A percentile compares a stretch with the other conserved stretches of the same genome.
These are phyloP conservation scores for Neonectria punicea DNA, from an alignment of 2,329 filamentous ascomycete species.

Conservation along the genomic window DNA sequence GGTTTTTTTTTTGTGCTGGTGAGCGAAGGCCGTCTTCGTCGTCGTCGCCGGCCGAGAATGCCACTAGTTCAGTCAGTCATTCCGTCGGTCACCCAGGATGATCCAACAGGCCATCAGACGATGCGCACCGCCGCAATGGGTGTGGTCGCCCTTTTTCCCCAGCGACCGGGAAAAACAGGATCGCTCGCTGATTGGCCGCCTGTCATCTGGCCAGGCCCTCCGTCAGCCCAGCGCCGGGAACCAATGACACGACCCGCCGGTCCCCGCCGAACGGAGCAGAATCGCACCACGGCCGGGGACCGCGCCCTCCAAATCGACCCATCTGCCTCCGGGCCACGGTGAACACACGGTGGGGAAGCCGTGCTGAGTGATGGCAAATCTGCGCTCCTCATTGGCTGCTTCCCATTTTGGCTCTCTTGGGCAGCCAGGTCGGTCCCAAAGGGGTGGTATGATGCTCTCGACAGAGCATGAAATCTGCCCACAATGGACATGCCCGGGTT, in stretches of 20 bases:
- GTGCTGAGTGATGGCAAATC: constrained; percentile 35
- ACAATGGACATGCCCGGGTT: constrained; percentile 39
- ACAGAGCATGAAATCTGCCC: constrained; percentile 43
- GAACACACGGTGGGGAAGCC: constrained; percentile 14
- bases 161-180: constrained; percentile 41
- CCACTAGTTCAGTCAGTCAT: constrained; percentile 1
- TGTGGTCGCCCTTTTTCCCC: background rate
- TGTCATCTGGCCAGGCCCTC: constrained; percentile 19
- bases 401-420: constrained; percentile 10
- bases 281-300: constrained; percentile 40
- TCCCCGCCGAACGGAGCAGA: constrained; percentile 40
- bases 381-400: constrained; percentile 28
- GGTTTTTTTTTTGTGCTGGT: constrained; percentile 16
- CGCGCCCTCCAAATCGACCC: constrained; percentile 39
- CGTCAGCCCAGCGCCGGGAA: constrained; percentile 19
- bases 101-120: constrained; percentile 28
- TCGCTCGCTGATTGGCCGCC: constrained; percentile 21
- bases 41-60: constrained; percentile 25
- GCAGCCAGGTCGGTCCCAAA: constrained; percentile 25
- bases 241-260: constrained; percentile 41
- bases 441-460: constrained; percentile 41
- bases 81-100: background rate
- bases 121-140: constrained; percentile 17
- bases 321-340: constrained; percentile 32
- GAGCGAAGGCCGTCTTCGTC: constrained; percentile 12